These are phyloP conservation scores for Peterozyma xylosa DNA, from an alignment of 805 yeast genomes.

Conservation along the genomic window DNA sequence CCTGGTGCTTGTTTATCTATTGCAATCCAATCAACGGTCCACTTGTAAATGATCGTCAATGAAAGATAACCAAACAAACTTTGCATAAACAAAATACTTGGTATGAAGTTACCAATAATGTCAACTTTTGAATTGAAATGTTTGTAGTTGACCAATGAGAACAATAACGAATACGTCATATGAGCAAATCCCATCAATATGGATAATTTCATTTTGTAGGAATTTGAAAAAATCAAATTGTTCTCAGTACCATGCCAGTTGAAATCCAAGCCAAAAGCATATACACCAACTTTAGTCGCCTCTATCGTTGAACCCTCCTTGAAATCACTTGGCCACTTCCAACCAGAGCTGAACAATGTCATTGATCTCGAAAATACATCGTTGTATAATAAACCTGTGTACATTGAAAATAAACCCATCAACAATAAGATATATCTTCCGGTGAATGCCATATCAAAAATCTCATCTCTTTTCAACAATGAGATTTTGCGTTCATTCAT, in stretches of 20 bases:
- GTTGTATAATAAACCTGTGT: conserved; percentile 90
- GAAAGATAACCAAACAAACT: conserved; percentile 92
- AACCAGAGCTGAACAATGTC: conserved; percentile 82
- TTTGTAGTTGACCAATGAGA: conserved; percentile 75
- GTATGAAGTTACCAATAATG: conserved; percentile 86
- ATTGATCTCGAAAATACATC: conserved; percentile 89
- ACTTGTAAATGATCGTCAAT: conserved; percentile 81
- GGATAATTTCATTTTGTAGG: conserved; percentile 95
- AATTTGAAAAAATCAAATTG: conserved; percentile 81
- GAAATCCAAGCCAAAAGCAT: conserved; percentile 83
- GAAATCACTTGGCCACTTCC: conserved; percentile 85
- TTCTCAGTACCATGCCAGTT: conserved; percentile 98
- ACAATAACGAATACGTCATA: conserved; percentile 84
- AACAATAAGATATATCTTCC: conserved; percentile 87
- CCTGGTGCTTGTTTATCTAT: conserved; percentile 82
- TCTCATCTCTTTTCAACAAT: conserved; percentile 75
- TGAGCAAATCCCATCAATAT: conserved; percentile 91
- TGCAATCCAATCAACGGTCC: conserved; percentile 89
- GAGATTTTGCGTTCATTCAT: conserved; percentile 66
- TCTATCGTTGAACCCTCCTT: conserved; percentile 60
- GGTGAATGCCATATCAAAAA: conserved; percentile 90
- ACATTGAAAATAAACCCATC: conserved; percentile 94
- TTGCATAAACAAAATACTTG: conserved; percentile 92
- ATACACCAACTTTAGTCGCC: conserved; percentile 62
- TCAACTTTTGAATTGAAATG: conserved; percentile 69